Percentiles rank a stretch among this genome's conserved stretches.
Evolutionary conservation across 257 asterid genomes (phyloP).

Genomic region (Ligustrum vulgare): DNA sequence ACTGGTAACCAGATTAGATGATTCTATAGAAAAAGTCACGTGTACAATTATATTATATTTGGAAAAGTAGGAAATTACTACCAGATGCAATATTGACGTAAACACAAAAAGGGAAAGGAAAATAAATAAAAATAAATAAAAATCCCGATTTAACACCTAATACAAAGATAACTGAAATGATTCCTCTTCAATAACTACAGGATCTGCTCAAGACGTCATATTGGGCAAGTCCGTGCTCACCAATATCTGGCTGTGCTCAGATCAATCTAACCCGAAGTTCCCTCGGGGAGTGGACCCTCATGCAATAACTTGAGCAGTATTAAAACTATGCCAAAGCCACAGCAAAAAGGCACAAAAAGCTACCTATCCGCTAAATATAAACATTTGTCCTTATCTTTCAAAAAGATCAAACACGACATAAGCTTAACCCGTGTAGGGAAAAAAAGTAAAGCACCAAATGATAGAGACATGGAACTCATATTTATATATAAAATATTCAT

Average conservation of each 20-base stretch:
- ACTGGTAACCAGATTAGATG: background rate
- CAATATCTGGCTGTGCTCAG: background rate
- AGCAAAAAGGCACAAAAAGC: background rate
- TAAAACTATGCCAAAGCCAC: background rate
- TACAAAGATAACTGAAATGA: background rate
- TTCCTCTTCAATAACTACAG: background rate
- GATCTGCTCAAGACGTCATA: background rate
- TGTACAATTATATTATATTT: too few species aligned
- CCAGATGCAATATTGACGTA: background rate
- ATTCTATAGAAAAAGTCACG: background rate
- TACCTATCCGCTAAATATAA: constrained; percentile 1
- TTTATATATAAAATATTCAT: background rate
- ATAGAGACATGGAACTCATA: background rate
- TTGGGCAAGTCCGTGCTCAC: background rate
- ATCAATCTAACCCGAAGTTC: background rate
- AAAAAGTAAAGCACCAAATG: background rate
- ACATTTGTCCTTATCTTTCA: background rate
- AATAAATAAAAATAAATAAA: background rate
- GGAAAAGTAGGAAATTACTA: background rate
- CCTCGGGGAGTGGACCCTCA: background rate
- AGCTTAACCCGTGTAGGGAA: background rate
- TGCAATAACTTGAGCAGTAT: background rate
- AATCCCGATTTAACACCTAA: background rate
- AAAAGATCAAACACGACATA: background rate
- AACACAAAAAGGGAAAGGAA: background rate